Conservation (phyloP, 495 filamentous ascomycete genomes). For the Xylaria bambusicola region DNA sequence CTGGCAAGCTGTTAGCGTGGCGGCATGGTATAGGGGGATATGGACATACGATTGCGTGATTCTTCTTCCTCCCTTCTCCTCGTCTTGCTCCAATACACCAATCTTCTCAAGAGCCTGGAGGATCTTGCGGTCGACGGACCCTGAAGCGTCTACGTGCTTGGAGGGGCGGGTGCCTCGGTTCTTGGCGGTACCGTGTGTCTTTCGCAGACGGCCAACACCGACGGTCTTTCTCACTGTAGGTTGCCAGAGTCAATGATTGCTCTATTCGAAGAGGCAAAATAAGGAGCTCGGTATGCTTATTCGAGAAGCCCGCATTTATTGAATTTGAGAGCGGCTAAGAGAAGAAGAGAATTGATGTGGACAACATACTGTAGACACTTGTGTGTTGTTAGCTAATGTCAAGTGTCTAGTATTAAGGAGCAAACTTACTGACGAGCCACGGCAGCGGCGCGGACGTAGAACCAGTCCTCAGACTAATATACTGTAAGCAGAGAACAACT, state of each 20-base stretch:
- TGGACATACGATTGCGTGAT: conserved; percentile 73
- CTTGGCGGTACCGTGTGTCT: conserved; percentile 92
- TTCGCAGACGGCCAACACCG: conserved; percentile 70
- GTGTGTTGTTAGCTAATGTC: too few species aligned
- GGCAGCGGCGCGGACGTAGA: conserved; percentile 95
- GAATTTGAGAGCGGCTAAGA: too few species aligned
- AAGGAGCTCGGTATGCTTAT: too few species aligned
- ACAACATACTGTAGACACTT: too few species aligned
- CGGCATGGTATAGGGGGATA: neutral
- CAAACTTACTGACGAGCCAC: conserved; percentile 74
- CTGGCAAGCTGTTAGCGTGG: neutral
- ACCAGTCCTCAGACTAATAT: conserved; percentile 68
- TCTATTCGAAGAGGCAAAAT: too few species aligned
- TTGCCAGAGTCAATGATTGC: neutral
- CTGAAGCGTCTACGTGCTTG: conserved; percentile 94
- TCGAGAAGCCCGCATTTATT: too few species aligned
- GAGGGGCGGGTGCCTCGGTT: conserved; percentile 91
- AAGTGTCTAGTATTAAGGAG: too few species aligned
- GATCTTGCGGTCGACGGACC: conserved; percentile 93
- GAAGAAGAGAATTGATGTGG: too few species aligned
- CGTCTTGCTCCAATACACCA: conserved; percentile 91
- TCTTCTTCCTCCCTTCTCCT: conserved; percentile 94
- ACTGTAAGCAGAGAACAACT: conserved; percentile 6
- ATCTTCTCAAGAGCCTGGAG: conserved; percentile 98
- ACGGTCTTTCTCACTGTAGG: conserved; percentile 83